Conservation (phyloP, 31 red algal genomes). For the Endocladia muricata region DNA sequence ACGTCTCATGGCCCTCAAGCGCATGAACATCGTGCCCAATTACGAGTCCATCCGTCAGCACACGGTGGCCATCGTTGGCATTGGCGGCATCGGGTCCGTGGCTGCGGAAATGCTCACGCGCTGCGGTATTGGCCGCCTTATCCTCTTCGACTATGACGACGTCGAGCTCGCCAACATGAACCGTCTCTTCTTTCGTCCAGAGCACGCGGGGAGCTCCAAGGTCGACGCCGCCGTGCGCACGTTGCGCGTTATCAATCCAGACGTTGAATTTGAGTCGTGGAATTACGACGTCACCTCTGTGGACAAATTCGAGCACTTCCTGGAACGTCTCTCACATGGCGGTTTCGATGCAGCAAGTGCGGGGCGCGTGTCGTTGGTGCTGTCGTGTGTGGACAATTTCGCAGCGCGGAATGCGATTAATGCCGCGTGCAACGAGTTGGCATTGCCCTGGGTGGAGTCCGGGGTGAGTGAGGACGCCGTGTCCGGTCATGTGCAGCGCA, state of each 20-base stretch:
- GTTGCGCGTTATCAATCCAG: constrained; percentile 76
- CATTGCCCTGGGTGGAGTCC: constrained; percentile 73
- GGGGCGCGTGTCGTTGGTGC: constrained; percentile 53
- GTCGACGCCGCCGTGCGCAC: constrained; percentile 74
- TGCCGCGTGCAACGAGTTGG: constrained; percentile 67
- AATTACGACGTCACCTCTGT: constrained; percentile 80
- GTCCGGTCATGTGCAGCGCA: constrained; percentile 88
- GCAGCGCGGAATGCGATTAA: constrained; percentile 84
- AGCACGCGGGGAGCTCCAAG: constrained; percentile 65
- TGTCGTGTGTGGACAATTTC: constrained; percentile 91
- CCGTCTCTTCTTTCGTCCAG: constrained; percentile 85
- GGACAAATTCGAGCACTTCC: constrained; percentile 63
- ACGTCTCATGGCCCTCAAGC: constrained; percentile 88
- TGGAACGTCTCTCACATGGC: constrained; percentile 28
- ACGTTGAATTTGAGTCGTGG: constrained; percentile 66
- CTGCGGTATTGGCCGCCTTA: constrained; percentile 84
- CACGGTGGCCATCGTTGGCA: constrained; percentile 71
- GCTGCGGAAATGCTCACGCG: constrained; percentile 96
- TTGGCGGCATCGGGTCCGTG: constrained; percentile 86
- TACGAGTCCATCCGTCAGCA: constrained; percentile 69
- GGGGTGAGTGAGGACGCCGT: constrained; percentile 92
- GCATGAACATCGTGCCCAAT: constrained; percentile 83
- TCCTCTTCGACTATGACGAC: constrained; percentile 88
- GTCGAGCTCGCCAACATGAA: constrained; percentile 94
- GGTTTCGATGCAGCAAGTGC: not conserved